Percentiles rank a stretch among this genome's conserved stretches.
These are phyloP conservation scores for Teratosphaeria zuluensis DNA, from an alignment of 2,329 filamentous ascomycete species.

Conservation along the genomic window DNA sequence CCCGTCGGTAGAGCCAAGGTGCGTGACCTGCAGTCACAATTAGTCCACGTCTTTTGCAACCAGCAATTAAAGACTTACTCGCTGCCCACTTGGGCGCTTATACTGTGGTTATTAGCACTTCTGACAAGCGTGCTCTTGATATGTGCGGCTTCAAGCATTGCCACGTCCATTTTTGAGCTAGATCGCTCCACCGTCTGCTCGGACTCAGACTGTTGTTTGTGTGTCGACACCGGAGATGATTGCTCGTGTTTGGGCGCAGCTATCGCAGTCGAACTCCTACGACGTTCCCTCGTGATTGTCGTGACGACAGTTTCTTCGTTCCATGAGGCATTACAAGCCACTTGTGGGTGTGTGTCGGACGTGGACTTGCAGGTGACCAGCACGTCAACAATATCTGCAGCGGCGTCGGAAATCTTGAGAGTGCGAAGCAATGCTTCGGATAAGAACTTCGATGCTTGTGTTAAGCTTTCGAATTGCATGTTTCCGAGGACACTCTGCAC, in stretches of 20 bases:
- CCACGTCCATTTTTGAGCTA: background rate
- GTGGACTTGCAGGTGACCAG: background rate
- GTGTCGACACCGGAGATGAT: background rate
- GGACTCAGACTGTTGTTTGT: background rate
- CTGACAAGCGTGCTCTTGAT: background rate
- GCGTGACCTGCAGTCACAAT: background rate
- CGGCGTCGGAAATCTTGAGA: background rate
- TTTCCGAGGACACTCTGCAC: background rate
- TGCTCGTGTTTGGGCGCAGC: background rate
- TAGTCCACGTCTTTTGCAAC: background rate
- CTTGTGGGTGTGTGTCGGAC: background rate
- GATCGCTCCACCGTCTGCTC: background rate
- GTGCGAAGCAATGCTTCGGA: slow-evolving; percentile 1
- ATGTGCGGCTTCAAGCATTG: background rate
- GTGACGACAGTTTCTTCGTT: background rate
- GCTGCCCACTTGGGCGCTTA: background rate
- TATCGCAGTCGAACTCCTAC: background rate
- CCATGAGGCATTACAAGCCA: background rate
- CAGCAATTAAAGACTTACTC: background rate
- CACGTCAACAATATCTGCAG: background rate
- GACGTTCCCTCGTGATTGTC: background rate
- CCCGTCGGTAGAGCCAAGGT: background rate
- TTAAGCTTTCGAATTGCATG: background rate
- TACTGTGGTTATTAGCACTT: background rate
- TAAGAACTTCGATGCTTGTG: background rate